Base-by-base conservation (phyloP, 495 filamentous ascomycete genomes). In the Penicillium parvum region DNA sequence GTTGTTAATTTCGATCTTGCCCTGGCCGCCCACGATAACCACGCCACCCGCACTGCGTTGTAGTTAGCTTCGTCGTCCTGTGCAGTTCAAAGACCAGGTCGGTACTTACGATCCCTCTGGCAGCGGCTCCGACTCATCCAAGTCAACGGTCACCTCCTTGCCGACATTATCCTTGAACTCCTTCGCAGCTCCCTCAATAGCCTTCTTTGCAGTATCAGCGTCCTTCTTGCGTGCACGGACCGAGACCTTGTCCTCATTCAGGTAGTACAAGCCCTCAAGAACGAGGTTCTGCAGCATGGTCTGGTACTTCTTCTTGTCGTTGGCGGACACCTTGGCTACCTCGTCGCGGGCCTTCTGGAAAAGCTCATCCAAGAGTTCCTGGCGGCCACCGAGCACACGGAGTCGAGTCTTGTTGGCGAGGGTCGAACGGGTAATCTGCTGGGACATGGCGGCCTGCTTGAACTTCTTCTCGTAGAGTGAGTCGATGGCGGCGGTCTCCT, bases 1-100 rank as follows among this genome's bases (percentile, higher is more conserved):
- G 69, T 99, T 96, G 79, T 96, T 89, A 63, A 99, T 95, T 51
- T 95, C 88, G 64, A 99, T 97, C 76, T 90, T 96, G 58, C 94
- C 94, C 45, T 80, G 75, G 34, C 83, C 80, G 18, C 90, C 88
- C 16, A 94, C 63, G 48, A 97, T 85, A 29, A 72, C 60, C 12
- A 96, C 71, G 48, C 92, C 92, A 43, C 92, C 92, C 40, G 88
- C 76, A 49, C 92, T 98, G 52, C 17, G 54, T 17, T 5, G 9
- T n/a, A 10, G 27, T 36, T 50, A 52, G 37, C 35, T 15, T 15
- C 12, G n/a, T 38, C 40, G 25, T 15, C 8, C 7, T 3, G 18
- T 12, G 7, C n/a, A 32, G 12, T 12, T 7, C 19, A 15, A 7
- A 22, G 32, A 47, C 29, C 9, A 16, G 39, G 16, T 40, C 43